Evolutionary conservation across 169 alveolate species (phyloP), one percentile per base, ranked within the genome.

Genomic region (Perkinsus olseni): DNA sequence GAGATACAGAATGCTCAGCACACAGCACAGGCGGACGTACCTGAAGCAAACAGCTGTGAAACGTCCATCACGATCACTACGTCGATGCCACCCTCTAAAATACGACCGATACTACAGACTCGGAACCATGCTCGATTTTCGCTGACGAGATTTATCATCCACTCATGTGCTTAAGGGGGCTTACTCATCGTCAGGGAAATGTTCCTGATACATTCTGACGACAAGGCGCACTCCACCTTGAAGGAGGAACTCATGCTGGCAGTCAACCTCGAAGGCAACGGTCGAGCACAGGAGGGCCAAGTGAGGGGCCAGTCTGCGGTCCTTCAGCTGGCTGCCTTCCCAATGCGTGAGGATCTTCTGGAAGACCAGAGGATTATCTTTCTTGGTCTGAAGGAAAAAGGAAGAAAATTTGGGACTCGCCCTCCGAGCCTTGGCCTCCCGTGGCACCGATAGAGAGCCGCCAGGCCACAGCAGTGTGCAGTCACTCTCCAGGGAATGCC

Each of bases 211-310:
- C 93, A 93, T 74, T 74, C 92, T 92, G 82, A 93, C 93, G 51
- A 91, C 91, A 39, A 93, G 37, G 39, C 95, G 93, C 39, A 93
- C 39, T 3, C 92, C 94, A 0, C 94, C 95, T 36, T 94, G 95
- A 51, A 94, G 74, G 50, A 92, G 93, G 74, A 94, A 94, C 82
- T 94, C 95, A 39, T 62, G 92, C 91, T 94, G 95, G 48, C 94
- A 34, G 93, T 94, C 95, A 11, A 91, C 93, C 62, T 94, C 92
- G 93, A 92, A 94, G 37, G 91, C 40, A 37, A 90, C 48, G 10
- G 95, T 92, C 36, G 95, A 94, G 45, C 93, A 92, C 95, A 94
- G 91, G 62, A 94, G 93, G 82, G 94, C 93, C 93, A 94, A 36
- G 50, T 94, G 95, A 21, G 95, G 95, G 0, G 94, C 93, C 50